phyloP scores from a whole-genome alignment of 805 yeast species.

The Ogataea henricii region DNA sequence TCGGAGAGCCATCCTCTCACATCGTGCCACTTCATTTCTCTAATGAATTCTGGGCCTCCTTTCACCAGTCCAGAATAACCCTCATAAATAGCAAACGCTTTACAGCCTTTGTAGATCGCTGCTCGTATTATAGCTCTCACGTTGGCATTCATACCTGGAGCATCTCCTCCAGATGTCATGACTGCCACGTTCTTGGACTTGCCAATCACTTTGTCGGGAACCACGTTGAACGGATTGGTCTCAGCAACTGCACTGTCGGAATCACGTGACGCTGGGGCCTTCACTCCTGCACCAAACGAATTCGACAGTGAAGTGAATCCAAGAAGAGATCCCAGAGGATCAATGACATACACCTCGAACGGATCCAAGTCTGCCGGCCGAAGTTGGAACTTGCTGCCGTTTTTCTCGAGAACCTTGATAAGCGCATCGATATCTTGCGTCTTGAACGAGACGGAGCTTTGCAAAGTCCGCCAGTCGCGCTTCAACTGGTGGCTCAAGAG shows the following conservation, averaged over 20 bases:
- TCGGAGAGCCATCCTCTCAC: slow-evolving; percentile 69
- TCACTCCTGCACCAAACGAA: slow-evolving; percentile 43
- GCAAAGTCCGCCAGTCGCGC: slow-evolving; percentile 54
- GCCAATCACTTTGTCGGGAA: not conserved
- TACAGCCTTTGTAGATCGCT: slow-evolving; percentile 64
- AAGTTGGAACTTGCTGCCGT: slow-evolving; percentile 48
- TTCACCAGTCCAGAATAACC: slow-evolving; percentile 74
- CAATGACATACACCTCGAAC: slow-evolving; percentile 71
- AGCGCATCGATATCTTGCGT: slow-evolving; percentile 43
- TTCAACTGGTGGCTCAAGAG: slow-evolving; percentile 31
- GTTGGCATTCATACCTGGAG: slow-evolving; percentile 80
- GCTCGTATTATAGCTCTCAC: slow-evolving; percentile 74
- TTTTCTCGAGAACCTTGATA: slow-evolving; percentile 36
- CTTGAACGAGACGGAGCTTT: slow-evolving; percentile 47
- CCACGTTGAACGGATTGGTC: not conserved
- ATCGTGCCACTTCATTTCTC: slow-evolving; percentile 69
- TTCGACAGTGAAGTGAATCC: slow-evolving; percentile 73
- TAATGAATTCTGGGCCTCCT: slow-evolving; percentile 59
- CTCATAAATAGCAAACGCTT: slow-evolving; percentile 67
- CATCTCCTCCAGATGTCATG: slow-evolving; percentile 83
- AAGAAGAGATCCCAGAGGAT: slow-evolving; percentile 80
- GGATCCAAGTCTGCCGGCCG: slow-evolving; percentile 77
- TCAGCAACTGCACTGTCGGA: not conserved
- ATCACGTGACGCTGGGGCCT: slow-evolving; percentile 12
- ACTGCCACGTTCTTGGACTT: slow-evolving; percentile 58